Conservation (phyloP, 1,139 yeast species). For the Maudiozyma humilis region DNA sequence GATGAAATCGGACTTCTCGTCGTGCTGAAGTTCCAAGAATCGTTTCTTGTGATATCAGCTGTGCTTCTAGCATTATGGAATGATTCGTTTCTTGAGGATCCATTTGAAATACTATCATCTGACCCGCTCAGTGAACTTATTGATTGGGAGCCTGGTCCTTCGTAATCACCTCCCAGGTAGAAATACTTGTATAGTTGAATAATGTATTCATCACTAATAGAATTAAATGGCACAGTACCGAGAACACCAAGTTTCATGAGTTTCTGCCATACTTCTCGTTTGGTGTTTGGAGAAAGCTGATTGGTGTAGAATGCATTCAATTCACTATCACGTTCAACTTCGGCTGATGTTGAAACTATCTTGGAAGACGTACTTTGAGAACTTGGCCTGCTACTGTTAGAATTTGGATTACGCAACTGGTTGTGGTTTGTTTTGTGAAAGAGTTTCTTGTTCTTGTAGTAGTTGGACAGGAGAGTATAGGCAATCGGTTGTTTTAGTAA, state of each 20-base stretch:
- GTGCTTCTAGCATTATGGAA: no score
- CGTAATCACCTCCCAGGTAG: slow-evolving; percentile 19
- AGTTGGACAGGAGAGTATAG: slow-evolving; percentile 23
- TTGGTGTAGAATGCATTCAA: slow-evolving; percentile 2
- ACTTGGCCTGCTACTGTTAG: not conserved
- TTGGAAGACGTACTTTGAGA: not conserved
- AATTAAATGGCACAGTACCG: slow-evolving; percentile 28
- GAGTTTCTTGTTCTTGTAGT: slow-evolving; percentile 23
- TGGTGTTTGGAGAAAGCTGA: slow-evolving; percentile 15
- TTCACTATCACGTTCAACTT: slow-evolving; percentile 2
- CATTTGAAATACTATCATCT: no score
- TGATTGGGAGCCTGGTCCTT: no score
- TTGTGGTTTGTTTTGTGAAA: slow-evolving; percentile 17
- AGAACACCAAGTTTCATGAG: slow-evolving; percentile 28
- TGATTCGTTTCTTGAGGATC: no score
- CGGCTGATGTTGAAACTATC: not conserved
- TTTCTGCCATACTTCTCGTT: slow-evolving; percentile 29
- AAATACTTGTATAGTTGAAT: slow-evolving; percentile 29
- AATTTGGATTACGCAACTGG: not conserved
- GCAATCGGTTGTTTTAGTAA: slow-evolving; percentile 30
- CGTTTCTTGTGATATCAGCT: no score
- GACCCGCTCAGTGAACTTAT: no score
- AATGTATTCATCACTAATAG: slow-evolving; percentile 27
- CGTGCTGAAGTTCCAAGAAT: no score
- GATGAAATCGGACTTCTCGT: no score